Evolutionary conservation across 2,329 filamentous ascomycete genomes (phyloP).

Genomic region (Verticillium zaregamsianum): DNA sequence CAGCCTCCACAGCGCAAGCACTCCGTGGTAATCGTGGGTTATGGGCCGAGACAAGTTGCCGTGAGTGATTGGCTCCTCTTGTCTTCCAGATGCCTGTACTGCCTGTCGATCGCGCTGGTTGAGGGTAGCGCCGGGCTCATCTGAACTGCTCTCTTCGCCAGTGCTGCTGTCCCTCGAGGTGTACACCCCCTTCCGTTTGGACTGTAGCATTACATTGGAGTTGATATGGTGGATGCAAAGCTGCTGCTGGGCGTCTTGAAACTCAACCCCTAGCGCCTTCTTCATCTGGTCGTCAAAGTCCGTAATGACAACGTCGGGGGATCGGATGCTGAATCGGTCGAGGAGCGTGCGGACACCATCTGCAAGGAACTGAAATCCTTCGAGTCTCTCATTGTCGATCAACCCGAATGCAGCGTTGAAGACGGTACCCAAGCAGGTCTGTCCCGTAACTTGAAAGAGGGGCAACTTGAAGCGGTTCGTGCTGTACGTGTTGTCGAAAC

Average conservation of each 20-base stretch:
- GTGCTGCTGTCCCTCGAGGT: too few relatives aligned
- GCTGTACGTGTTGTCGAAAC: slow-evolving; percentile 12
- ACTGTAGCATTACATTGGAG: too few relatives aligned
- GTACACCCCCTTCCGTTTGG: too few relatives aligned
- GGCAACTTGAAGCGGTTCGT: slow-evolving; percentile 11
- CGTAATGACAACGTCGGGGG: slow-evolving; percentile 1
- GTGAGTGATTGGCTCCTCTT: too few relatives aligned
- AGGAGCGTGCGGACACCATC: not conserved
- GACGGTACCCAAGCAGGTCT: slow-evolving; percentile 1
- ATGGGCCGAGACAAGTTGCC: too few relatives aligned
- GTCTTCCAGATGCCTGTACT: too few relatives aligned
- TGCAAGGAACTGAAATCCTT: slow-evolving; percentile 1
- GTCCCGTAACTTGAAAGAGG: slow-evolving; percentile 1
- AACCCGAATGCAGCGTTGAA: slow-evolving; percentile 2
- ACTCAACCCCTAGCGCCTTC: not conserved
- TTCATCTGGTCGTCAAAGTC: slow-evolving; percentile 5
- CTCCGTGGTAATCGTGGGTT: too few relatives aligned
- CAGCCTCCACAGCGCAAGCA: too few relatives aligned
- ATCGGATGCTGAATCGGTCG: not conserved
- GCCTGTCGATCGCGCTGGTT: too few relatives aligned
- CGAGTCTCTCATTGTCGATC: slow-evolving; percentile 3
- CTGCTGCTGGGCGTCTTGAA: slow-evolving; percentile 1
- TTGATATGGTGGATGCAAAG: too few relatives aligned
- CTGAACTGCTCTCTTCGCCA: too few relatives aligned
- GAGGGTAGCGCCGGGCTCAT: too few relatives aligned